Conservation (phyloP, 306 rosid genomes). For the Cucurbita pepo region DNA sequence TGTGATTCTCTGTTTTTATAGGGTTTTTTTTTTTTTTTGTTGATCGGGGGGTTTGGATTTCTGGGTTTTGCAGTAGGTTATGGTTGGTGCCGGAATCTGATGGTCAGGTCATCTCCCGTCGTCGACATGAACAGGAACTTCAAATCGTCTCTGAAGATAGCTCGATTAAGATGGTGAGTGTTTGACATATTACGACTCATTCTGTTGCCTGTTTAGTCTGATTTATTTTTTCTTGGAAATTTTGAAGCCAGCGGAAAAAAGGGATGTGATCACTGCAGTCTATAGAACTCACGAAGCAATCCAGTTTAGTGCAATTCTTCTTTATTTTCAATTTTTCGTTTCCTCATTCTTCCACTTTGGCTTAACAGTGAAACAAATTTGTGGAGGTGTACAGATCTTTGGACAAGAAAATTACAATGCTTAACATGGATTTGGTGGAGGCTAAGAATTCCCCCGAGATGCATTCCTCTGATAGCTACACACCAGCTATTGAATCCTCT, state of each 20-base stretch:
- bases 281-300: constrained; percentile 74
- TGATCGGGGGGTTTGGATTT: neutral
- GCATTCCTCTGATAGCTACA: constrained; percentile 25
- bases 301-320: constrained; percentile 46
- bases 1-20: neutral
- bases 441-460: constrained; percentile 50
- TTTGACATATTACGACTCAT: neutral
- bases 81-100: constrained; percentile 58
- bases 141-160: constrained; percentile 59
- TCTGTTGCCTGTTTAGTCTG: neutral
- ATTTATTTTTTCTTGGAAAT: neutral
- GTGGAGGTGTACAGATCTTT: constrained; percentile 32
- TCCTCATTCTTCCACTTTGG: neutral
- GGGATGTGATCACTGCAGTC: constrained; percentile 47
- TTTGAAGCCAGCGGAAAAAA: constrained; percentile 37
- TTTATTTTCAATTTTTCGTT: constrained; percentile 8
- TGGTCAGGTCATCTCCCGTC: constrained; percentile 41
- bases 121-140: constrained; percentile 51
- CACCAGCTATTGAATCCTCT: constrained; percentile 8
- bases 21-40: no score
- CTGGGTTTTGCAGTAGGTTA: constrained; percentile 26
- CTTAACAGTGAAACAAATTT: neutral
- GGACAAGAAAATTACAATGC: constrained; percentile 73
- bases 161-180: constrained; percentile 28
- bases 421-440: constrained; percentile 68